Conservation (phyloP, 176 grass and related monocot genomes). For the Stipa capillata region DNA sequence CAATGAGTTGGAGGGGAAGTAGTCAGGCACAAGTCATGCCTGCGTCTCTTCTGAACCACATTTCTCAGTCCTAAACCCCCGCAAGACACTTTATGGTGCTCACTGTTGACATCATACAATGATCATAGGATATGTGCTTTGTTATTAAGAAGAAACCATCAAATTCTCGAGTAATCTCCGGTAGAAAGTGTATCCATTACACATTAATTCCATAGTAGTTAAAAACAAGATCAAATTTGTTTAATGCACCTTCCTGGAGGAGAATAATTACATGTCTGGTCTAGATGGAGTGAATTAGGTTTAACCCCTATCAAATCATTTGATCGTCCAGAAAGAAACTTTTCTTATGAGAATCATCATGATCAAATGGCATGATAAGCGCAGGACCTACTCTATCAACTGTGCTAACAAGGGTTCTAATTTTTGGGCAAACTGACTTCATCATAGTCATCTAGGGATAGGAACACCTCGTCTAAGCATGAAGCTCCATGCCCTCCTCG, state of each 20-base stretch:
- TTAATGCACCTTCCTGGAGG: constrained; percentile 19
- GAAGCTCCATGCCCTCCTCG: constrained; percentile 77
- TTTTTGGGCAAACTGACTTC: constrained; percentile 86
- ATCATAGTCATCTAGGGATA: constrained; percentile 93
- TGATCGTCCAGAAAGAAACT: background rate
- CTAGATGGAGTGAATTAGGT: background rate
- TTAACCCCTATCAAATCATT: constrained; percentile 17
- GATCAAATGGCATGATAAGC: constrained; percentile 19
- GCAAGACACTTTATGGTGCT: background rate
- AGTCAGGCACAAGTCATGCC: constrained; percentile 21
- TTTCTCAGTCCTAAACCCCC: background rate
- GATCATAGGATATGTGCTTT: background rate
- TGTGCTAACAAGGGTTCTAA: constrained; percentile 6
- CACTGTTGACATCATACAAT: constrained; percentile 1
- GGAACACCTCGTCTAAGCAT: constrained; percentile 94
- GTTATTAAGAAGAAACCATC: background rate
- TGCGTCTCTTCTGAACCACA: background rate
- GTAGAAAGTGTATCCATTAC: background rate
- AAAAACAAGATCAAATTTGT: constrained; percentile 1
- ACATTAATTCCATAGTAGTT: background rate
- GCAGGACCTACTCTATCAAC: background rate
- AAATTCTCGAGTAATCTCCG: background rate
- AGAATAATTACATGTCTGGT: constrained; percentile 29
- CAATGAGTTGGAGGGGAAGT: constrained; percentile 19
- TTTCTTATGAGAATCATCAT: constrained; percentile 1